Conservation (phyloP, 768 basidiomycete genomes). For the Nevesoporus exiguus region DNA sequence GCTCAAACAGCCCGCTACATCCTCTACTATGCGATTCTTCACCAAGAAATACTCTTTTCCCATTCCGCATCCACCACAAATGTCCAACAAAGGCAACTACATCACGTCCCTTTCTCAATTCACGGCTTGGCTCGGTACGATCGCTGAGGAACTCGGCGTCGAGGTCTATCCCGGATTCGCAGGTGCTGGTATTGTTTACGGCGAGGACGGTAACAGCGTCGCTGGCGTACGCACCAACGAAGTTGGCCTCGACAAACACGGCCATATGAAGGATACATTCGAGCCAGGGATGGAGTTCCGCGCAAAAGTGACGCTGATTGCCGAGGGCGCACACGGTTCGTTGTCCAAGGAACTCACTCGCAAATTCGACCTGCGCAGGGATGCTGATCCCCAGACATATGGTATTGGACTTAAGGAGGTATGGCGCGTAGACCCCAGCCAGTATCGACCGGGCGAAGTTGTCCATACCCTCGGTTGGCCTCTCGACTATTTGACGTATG, state of each 20-base stretch:
- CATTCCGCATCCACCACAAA: conserved; percentile 95
- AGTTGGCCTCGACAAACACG: conserved; percentile 80
- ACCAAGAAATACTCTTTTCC: conserved; percentile 67
- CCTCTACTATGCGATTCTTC: conserved; percentile 82
- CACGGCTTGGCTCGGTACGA: conserved; percentile 63
- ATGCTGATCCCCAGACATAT: conserved; percentile 85
- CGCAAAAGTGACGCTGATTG: conserved; percentile 86
- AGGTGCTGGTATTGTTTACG: conserved; percentile 78
- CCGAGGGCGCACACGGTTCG: conserved; percentile 93
- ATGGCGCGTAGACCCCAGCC: conserved; percentile 74
- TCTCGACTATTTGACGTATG: conserved; percentile 68
- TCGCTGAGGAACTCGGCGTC: conserved; percentile 48
- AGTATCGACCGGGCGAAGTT: conserved; percentile 69
- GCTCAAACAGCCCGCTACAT: conserved; percentile 72
- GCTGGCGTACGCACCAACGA: conserved; percentile 88
- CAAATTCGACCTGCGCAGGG: conserved; percentile 67
- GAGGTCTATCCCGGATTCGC: conserved; percentile 98
- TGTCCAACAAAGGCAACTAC: conserved; percentile 57
- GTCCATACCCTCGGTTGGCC: conserved; percentile 97
- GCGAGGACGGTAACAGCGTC: conserved; percentile 41
- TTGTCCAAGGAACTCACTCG: conserved; percentile 76
- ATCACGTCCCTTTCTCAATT: conserved; percentile 78
- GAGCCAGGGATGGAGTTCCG: conserved; percentile 97
- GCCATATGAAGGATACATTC: conserved; percentile 77
- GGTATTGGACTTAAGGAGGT: conserved; percentile 97